Conservation (phyloP, 257 asterid species). For the Scutellaria barbata region DNA sequence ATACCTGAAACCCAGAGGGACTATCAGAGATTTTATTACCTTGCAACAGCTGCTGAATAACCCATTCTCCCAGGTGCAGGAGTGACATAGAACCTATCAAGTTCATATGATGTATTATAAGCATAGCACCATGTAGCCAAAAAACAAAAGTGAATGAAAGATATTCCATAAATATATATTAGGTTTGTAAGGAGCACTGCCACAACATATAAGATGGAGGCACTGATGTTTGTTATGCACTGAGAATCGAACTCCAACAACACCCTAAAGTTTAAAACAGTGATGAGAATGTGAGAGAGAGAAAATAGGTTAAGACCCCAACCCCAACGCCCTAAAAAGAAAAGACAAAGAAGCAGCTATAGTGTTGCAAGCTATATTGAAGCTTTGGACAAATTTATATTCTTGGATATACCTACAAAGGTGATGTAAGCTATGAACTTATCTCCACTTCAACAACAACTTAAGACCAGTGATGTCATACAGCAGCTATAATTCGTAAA, state of each 20-base stretch:
- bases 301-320: neutral
- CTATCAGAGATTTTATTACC: constrained; percentile 47
- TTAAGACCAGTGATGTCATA: neutral
- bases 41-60: constrained; percentile 72
- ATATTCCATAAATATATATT: neutral
- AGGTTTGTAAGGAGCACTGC: neutral
- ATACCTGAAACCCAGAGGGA: constrained; percentile 22
- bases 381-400: neutral
- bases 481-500: neutral
- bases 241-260: neutral
- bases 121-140: constrained; percentile 8
- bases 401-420: neutral
- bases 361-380: neutral
- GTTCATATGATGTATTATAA: constrained; percentile 19
- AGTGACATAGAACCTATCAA: constrained; percentile 74
- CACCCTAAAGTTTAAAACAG: neutral
- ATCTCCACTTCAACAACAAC: neutral
- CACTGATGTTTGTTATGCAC: neutral
- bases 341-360: neutral
- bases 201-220: neutral
- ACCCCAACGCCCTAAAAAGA: neutral
- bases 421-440: neutral
- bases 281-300: neutral
- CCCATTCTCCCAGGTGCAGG: constrained; percentile 94
- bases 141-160: neutral